These are phyloP conservation scores for Holtermanniella nyarrowii DNA, from an alignment of 768 basidiomycete species.

Conservation along the genomic window DNA sequence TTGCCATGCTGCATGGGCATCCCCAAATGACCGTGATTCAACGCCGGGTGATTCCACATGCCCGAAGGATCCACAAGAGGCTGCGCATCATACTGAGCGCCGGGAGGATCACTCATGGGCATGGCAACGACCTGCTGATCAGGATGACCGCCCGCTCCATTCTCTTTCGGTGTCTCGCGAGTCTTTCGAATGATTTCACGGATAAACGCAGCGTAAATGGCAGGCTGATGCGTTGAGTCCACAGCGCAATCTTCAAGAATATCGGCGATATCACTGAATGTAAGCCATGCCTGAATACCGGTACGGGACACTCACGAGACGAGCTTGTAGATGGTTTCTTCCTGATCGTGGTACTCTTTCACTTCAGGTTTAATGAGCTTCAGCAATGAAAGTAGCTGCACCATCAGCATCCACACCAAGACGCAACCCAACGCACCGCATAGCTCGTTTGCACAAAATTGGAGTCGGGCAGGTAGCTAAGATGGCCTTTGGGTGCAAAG, in stretches of 20 bases:
- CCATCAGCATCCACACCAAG: neutral
- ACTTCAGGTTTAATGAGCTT: constrained; percentile 54
- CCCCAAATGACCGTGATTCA: constrained; percentile 9
- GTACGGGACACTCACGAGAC: constrained; percentile 44
- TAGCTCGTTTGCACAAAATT: constrained; percentile 88
- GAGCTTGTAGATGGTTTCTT: constrained; percentile 31
- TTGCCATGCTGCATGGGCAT: neutral
- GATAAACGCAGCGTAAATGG: constrained; percentile 74
- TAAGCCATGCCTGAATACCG: constrained; percentile 61
- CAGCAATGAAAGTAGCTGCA: constrained; percentile 61
- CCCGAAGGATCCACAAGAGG: constrained; percentile 18
- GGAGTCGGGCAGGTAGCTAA: constrained; percentile 79
- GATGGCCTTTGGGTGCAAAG: constrained; percentile 61
- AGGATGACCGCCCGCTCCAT: constrained; percentile 3
- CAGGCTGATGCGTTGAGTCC: constrained; percentile 74
- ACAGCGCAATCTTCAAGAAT: constrained; percentile 66
- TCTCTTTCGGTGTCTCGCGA: constrained; percentile 14
- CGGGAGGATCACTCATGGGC: neutral
- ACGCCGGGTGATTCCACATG: constrained; percentile 14
- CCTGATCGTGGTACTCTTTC: constrained; percentile 24
- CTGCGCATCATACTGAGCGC: constrained; percentile 20
- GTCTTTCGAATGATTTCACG: constrained; percentile 50
- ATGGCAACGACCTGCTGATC: constrained; percentile 4
- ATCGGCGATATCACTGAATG: constrained; percentile 68
- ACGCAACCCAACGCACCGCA: constrained; percentile 45